phyloP scores from a whole-genome alignment of 768 basidiomycete genomes.

The Leccinum broughii region DNA sequence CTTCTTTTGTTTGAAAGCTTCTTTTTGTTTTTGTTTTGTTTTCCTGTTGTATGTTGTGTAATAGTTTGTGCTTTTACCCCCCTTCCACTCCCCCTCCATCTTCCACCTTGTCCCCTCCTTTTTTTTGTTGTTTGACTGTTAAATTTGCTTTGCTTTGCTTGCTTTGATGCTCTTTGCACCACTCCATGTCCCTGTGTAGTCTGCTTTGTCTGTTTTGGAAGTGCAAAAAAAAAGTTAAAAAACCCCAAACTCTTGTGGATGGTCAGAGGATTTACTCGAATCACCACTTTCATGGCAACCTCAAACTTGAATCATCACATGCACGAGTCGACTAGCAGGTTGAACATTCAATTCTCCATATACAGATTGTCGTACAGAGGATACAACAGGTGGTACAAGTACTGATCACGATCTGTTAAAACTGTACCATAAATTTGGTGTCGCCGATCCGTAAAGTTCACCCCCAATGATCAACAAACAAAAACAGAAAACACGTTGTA shows the following conservation, averaged over 20 bases:
- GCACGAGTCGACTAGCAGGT: background rate
- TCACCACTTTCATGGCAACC: background rate
- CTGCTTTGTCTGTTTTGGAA: constrained; percentile 13
- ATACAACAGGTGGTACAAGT: constrained; percentile 16
- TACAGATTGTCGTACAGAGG: constrained; percentile 1
- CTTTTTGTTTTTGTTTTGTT: background rate
- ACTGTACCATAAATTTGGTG: constrained; percentile 21
- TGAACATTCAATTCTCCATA: constrained; percentile 13
- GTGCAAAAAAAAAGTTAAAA: constrained; percentile 1
- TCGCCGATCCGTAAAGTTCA: constrained; percentile 2
- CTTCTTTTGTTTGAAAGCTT: constrained; percentile 17
- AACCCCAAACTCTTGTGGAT: constrained; percentile 5
- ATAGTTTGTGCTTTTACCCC: background rate
- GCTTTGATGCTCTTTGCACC: background rate
- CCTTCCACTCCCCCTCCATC: background rate
- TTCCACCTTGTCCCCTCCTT: background rate
- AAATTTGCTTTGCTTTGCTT: background rate
- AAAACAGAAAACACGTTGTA: constrained; percentile 7
- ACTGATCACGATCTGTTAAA: background rate
- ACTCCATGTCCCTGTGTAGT: background rate
- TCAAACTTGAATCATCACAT: background rate
- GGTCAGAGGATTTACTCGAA: background rate
- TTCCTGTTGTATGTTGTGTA: background rate
- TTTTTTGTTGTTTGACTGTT: background rate
- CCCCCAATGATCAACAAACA: constrained; percentile 20